Base-by-base conservation (phyloP, 345 rosid genomes). In the Bruguiera sexangula region DNA sequence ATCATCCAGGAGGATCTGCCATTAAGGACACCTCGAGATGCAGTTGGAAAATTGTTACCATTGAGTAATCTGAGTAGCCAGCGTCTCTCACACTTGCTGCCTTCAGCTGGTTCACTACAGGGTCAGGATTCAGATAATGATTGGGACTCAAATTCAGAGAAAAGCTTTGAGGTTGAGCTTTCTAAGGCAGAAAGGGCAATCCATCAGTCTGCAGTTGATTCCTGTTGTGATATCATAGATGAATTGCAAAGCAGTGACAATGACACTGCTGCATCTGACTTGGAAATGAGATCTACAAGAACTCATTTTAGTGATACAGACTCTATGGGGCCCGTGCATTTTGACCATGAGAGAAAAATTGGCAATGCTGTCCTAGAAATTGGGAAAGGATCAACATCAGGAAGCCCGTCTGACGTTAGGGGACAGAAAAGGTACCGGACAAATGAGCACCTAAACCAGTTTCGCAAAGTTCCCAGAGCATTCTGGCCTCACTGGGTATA, bases 401-500 rank as follows among this genome's bases (percentile, higher is more conserved):
- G 53, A 31, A 74, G 71, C 70, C 66, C 56, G 79, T 55, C 74
- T 70, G 63, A 69, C 65, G 77, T 74, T 69, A 78, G 75, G 75
- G 66, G 76, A 55, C 70, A 78, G 65, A 74, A 78, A 62, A 69
- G 77, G 24, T 56, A 46, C 48, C 48, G 68, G 61, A 75, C 65
- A 78, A 72, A 68, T 59, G 66, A 73, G 24, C 78, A 76, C 66
- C 78, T 87, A 53, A 75, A 43, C 75, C 83, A 77, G 55, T 79
- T 87, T 43, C 86, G 81, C 27, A 72, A 70, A 74, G 77, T 73
- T 59, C 74, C 96, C 22, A 86, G 81, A 80, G 88, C 96, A 58
- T 92, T 83, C 83, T 90, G 86, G 94, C 99, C 99, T 29, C 67
- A 69, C 63, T 92, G 99, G 99, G 97, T 89, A 32, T 95, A 88